Evolutionary conservation across 2,329 filamentous ascomycete genomes (phyloP).

Genomic region (Sclerotinia glacialis): DNA sequence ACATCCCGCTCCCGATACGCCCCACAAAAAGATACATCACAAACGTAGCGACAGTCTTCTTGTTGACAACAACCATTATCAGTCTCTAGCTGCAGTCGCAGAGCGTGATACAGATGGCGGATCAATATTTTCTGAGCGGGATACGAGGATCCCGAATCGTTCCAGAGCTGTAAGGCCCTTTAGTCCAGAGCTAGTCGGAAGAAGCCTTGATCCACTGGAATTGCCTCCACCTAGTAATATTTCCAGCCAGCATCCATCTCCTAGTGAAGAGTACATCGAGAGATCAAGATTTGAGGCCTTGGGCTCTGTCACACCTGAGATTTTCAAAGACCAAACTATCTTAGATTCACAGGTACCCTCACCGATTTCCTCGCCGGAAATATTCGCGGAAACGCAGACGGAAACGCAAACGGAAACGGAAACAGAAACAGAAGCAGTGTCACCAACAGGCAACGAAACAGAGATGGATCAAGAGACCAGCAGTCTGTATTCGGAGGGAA

Average conservation of each 20-base stretch:
- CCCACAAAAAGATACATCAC: slow-evolving; percentile 38
- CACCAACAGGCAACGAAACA: background rate
- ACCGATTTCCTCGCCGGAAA: background rate
- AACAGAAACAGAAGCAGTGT: too few relatives aligned
- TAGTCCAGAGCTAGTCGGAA: slow-evolving; percentile 46
- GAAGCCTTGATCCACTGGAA: slow-evolving; percentile 31
- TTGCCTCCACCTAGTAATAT: slow-evolving; percentile 14
- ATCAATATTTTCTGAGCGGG: slow-evolving; percentile 52
- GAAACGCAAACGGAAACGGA: too few relatives aligned
- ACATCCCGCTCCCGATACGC: slow-evolving; percentile 37
- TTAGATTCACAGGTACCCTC: slow-evolving; percentile 1
- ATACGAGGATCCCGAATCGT: slow-evolving; percentile 45
- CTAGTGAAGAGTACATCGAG: slow-evolving; percentile 10
- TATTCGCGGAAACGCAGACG: background rate
- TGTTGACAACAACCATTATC: slow-evolving; percentile 53
- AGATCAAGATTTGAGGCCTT: slow-evolving; percentile 1
- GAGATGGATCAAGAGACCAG: background rate
- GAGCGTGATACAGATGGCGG: slow-evolving; percentile 42
- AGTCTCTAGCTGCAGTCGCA: slow-evolving; percentile 53
- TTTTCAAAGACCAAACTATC: slow-evolving; percentile 11
- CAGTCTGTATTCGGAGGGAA: slow-evolving; percentile 16
- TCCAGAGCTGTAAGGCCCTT: slow-evolving; percentile 57
- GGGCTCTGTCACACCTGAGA: slow-evolving; percentile 10
- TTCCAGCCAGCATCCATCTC: background rate
- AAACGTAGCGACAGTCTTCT: slow-evolving; percentile 55